Evolutionary conservation across 441 rosid species (phyloP).

Genomic region (Erysimum cheiri): DNA sequence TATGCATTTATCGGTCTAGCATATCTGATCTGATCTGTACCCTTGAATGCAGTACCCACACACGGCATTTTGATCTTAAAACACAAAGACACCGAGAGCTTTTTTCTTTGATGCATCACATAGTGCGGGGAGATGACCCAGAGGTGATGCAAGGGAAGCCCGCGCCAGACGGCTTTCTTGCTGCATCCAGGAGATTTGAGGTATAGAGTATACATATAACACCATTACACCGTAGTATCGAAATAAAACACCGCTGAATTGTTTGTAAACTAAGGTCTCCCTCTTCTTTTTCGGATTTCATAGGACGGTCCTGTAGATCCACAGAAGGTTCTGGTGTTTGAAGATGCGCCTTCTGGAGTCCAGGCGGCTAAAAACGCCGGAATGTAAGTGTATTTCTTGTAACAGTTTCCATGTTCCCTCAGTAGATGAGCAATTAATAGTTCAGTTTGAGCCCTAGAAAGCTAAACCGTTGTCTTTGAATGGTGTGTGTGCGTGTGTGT

Average conservation of each 20-base stretch:
- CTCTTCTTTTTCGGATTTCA: conserved; percentile 31
- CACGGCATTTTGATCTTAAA: conserved; percentile 79
- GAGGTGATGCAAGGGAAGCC: conserved; percentile 95
- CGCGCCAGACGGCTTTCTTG: conserved; percentile 83
- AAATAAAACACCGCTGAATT: background rate
- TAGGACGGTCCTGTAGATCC: conserved; percentile 75
- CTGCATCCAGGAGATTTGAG: conserved; percentile 94
- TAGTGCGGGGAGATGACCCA: conserved; percentile 91
- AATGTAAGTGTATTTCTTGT: conserved; percentile 65
- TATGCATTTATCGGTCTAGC: background rate
- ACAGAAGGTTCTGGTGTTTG: conserved; percentile 68
- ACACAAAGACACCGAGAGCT: conserved; percentile 78
- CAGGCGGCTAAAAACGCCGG: conserved; percentile 89
- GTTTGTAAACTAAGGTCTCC: conserved; percentile 9
- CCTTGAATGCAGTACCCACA: conserved; percentile 61
- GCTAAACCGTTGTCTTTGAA: conserved; percentile 2
- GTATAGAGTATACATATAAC: conserved; percentile 42
- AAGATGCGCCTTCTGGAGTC: conserved; percentile 96
- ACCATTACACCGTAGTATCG: background rate
- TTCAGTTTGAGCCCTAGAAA: background rate
- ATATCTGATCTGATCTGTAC: conserved; percentile 2
- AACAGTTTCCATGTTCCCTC: conserved; percentile 10
- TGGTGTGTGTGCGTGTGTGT: conserved; percentile 32
- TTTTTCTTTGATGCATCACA: conserved; percentile 91
- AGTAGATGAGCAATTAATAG: background rate